These are phyloP conservation scores for Aspergillus transmontanensis DNA, from an alignment of 2,329 filamentous ascomycete genomes.

Conservation along the genomic window DNA sequence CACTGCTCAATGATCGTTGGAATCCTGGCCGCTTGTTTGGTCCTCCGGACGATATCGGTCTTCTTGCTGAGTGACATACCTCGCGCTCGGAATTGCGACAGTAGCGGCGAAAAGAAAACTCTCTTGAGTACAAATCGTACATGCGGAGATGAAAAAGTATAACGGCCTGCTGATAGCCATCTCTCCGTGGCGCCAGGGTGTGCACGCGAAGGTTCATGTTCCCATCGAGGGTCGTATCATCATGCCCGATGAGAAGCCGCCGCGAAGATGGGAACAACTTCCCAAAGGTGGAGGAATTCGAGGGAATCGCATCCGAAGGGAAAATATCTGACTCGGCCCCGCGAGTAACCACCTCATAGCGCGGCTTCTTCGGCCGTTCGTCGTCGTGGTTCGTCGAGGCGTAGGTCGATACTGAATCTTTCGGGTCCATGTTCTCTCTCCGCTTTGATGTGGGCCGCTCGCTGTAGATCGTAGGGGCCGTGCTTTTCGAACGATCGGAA, in stretches of 20 bases:
- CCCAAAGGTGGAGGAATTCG: conserved; percentile 79
- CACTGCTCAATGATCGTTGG: conserved; percentile 63
- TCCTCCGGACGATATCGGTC: conserved; percentile 57
- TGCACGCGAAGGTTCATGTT: conserved; percentile 97
- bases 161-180: conserved; percentile 63
- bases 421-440: conserved; percentile 28
- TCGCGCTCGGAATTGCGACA: conserved; percentile 91
- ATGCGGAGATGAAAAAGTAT: conserved; percentile 93
- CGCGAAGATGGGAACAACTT: conserved; percentile 83
- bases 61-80: conserved; percentile 77
- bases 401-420: conserved; percentile 76
- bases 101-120: conserved; percentile 90
- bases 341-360: conserved; percentile 52
- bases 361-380: conserved; percentile 53
- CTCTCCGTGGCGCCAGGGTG: conserved; percentile 65
- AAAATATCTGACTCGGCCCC: conserved; percentile 57
- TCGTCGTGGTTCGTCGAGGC: conserved; percentile 69
- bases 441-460: conserved; percentile 31
- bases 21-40: conserved; percentile 54
- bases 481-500: conserved; percentile 43
- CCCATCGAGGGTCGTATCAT: conserved; percentile 85
- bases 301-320: conserved; percentile 69
- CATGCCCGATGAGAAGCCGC: conserved; percentile 80
- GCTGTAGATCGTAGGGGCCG: conserved; percentile 42
- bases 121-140: conserved; percentile 82